phyloP scores from a whole-genome alignment of 2,329 filamentous ascomycete species.

The Hypocreales sp. region DNA sequence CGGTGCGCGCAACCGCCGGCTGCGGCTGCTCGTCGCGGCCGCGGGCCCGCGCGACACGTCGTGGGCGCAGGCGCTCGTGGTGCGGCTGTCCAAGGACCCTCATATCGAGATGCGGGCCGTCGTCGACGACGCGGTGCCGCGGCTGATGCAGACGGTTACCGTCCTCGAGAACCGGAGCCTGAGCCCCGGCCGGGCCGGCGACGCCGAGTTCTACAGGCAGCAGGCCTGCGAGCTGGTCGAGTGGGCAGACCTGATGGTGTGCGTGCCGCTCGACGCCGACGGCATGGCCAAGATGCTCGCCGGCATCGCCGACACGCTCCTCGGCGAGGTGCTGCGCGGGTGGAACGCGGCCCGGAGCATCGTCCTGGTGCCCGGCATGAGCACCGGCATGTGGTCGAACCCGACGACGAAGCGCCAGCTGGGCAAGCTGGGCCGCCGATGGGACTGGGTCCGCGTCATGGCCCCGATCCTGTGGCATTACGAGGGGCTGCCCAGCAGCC shows the following conservation, averaged over 20 bases:
- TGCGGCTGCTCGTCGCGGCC: slow-evolving; percentile 48
- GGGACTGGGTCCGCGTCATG: slow-evolving; percentile 75
- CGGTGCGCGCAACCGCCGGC: slow-evolving; percentile 25
- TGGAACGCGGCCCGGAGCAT: slow-evolving; percentile 83
- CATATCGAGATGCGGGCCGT: slow-evolving; percentile 47
- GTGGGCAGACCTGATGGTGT: slow-evolving; percentile 77
- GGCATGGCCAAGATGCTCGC: slow-evolving; percentile 77
- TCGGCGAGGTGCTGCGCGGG: slow-evolving; percentile 66
- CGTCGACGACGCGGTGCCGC: slow-evolving; percentile 48
- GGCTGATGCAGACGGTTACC: slow-evolving; percentile 46
- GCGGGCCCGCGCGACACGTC: slow-evolving; percentile 50
- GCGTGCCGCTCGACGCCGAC: slow-evolving; percentile 74
- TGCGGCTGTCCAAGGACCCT: slow-evolving; percentile 49
- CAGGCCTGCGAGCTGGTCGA: slow-evolving; percentile 55
- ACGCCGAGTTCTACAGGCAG: slow-evolving; percentile 33
- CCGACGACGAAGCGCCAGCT: slow-evolving; percentile 80
- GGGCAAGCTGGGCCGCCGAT: slow-evolving; percentile 66
- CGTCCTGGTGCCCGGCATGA: slow-evolving; percentile 78
- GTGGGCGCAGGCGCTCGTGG: slow-evolving; percentile 49
- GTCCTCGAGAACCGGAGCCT: slow-evolving; percentile 39
- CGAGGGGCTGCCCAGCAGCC: slow-evolving; percentile 29
- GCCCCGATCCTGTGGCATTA: slow-evolving; percentile 74
- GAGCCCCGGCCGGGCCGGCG: slow-evolving; percentile 20
- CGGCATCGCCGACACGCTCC: slow-evolving; percentile 65
- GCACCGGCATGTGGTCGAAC: slow-evolving; percentile 76